Evolutionary conservation across 164 flowering plant genomes (phyloP), one percentile per base, ranked within the genome.

Genomic region (Kingdonia uniflora): DNA sequence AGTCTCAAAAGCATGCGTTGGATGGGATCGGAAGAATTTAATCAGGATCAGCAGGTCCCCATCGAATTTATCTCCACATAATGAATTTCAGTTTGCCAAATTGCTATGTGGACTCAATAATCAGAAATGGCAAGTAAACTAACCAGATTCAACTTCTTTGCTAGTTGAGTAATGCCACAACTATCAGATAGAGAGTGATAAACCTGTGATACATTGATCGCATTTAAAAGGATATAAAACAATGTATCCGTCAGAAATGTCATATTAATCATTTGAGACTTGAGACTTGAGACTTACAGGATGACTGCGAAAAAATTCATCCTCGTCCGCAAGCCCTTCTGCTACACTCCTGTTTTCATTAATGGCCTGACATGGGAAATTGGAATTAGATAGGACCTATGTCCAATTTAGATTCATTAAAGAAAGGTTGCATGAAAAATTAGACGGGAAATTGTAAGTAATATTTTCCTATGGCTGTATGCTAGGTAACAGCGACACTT

Each of bases 141-240:
- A 26, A 71, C 84, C 79, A 74, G 71, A 52, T 74, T 79, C 69
- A 79, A 61, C 66, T 74, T 76, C 62, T 74, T 79, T 53, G 80
- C 84, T 53, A 79, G 67, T 58, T 74, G 77, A 43, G 75, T 69
- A 29, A 76, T 43, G 19, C 84, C 84, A 60, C 83, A 76, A 11
- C 71, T 57, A 52, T 76, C 76, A 64, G 70, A 48, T 24, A 76
- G 64, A 52, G 63, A 66, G 43, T 68, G 65, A 58, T 79, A 79
- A 17, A 59, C 72, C 80, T 76, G 48, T 15, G 19, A 58, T 42
- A 13, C 25, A 20, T 8, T 51, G 25, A 52, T 26, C 19, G 17
- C 15, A 40, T 19, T 16, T 15, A 56, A 43, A 22, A 55, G 42
- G 59, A 41, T 26, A 25, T n/a, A 55, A 13, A 29, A 43, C 7